Evolutionary conservation across 2,329 filamentous ascomycete genomes (phyloP).

Genomic region (Ophiostoma quercus): DNA sequence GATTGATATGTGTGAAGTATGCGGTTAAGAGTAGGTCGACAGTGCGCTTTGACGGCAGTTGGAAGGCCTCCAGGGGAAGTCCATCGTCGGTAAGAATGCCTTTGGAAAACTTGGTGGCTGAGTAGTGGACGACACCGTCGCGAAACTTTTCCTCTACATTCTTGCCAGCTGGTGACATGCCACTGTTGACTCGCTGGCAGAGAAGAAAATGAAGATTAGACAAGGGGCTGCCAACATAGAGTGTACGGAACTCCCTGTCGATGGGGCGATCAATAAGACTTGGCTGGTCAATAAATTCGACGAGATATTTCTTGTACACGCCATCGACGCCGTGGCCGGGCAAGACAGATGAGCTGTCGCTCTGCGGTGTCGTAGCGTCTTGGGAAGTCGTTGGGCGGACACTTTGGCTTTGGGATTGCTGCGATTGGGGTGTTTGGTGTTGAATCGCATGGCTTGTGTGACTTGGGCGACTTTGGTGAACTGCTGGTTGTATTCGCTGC

Average conservation of each 20-base stretch:
- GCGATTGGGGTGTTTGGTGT: background rate
- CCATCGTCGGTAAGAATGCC: background rate
- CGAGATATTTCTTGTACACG: background rate
- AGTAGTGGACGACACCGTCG: background rate
- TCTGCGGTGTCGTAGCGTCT: background rate
- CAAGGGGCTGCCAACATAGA: background rate
- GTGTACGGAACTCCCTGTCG: background rate
- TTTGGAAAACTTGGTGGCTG: background rate
- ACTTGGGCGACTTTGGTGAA: background rate
- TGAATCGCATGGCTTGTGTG: background rate
- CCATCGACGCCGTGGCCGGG: background rate
- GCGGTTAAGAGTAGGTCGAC: constrained; percentile 17
- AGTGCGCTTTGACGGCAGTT: constrained; percentile 16
- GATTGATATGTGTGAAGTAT: constrained; percentile 19
- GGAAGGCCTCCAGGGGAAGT: constrained; percentile 18
- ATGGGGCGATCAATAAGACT: background rate
- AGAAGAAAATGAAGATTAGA: background rate
- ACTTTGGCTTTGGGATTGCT: background rate
- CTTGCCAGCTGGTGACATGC: background rate
- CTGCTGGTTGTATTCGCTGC: background rate
- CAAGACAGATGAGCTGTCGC: background rate
- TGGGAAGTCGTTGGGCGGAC: background rate
- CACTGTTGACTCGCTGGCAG: background rate
- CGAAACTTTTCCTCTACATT: background rate
- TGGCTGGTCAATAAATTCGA: background rate